Evolutionary conservation across 768 basidiomycete species (phyloP).

Genomic region (Termitomyces sp.): DNA sequence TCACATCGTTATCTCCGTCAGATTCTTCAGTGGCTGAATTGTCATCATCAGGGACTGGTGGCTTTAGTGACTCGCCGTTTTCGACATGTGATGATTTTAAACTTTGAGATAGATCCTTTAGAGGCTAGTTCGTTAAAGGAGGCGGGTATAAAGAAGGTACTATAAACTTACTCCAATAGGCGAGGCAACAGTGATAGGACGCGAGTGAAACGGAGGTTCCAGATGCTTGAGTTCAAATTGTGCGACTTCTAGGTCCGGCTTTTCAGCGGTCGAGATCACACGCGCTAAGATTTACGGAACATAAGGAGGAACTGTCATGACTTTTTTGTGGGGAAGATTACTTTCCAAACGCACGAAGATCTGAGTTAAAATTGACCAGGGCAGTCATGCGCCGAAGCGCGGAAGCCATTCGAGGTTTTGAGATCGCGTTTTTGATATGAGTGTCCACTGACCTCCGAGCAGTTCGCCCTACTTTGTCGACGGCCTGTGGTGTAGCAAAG

Average conservation of each 20-base stretch:
- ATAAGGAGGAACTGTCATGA: slow-evolving; percentile 10
- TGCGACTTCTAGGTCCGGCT: slow-evolving; percentile 32
- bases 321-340: slow-evolving; percentile 1
- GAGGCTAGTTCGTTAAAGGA: background rate
- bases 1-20: slow-evolving; percentile 26
- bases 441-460: slow-evolving; percentile 65
- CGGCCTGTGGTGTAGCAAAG: slow-evolving; percentile 35
- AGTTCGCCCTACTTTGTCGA: slow-evolving; percentile 66
- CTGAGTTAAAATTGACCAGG: slow-evolving; percentile 58
- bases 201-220: slow-evolving; percentile 10
- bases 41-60: slow-evolving; percentile 22
- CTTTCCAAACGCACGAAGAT: slow-evolving; percentile 50
- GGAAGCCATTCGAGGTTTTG: slow-evolving; percentile 63
- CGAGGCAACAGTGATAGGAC: slow-evolving; percentile 10
- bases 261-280: slow-evolving; percentile 40
- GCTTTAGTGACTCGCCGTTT: background rate
- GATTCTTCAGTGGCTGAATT: slow-evolving; percentile 45
- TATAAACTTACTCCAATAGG: slow-evolving; percentile 6
- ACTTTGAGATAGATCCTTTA: slow-evolving; percentile 5
- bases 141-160: background rate
- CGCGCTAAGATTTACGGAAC: slow-evolving; percentile 35
- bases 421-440: slow-evolving; percentile 66
- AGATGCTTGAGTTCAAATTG: slow-evolving; percentile 9
- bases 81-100: background rate
- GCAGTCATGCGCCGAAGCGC: slow-evolving; percentile 68